phyloP scores from a whole-genome alignment of 2,329 filamentous ascomycete species.

The Verticillium zaregamsianum region DNA sequence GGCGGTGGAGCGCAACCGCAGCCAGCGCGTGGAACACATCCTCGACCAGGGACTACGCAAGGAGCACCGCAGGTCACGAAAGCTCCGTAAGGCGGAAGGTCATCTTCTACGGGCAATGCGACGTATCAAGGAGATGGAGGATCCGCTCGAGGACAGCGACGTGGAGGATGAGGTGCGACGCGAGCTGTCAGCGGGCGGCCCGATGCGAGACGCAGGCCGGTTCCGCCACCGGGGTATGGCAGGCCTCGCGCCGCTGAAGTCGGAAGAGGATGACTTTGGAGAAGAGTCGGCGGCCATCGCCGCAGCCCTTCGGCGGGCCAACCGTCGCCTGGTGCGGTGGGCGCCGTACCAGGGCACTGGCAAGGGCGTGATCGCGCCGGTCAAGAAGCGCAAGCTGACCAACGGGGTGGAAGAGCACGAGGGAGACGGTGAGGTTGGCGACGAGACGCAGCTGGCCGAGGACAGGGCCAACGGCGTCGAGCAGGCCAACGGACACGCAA shows the following conservation, averaged over 20 bases:
- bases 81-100: slow-evolving; percentile 59
- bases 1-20: slow-evolving; percentile 74
- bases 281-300: slow-evolving; percentile 67
- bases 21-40: slow-evolving; percentile 76
- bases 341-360: slow-evolving; percentile 41
- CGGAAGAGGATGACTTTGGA: slow-evolving; percentile 69
- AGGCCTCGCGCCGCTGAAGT: slow-evolving; percentile 58
- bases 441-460: slow-evolving; percentile 13
- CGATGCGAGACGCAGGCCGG: slow-evolving; percentile 20
- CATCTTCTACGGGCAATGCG: slow-evolving; percentile 63
- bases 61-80: slow-evolving; percentile 60
- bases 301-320: slow-evolving; percentile 59
- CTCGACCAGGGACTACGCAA: slow-evolving; percentile 69
- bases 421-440: slow-evolving; percentile 4
- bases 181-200: slow-evolving; percentile 23
- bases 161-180: slow-evolving; percentile 43
- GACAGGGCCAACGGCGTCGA: slow-evolving; percentile 12
- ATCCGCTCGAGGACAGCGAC: slow-evolving; percentile 60
- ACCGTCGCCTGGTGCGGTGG: slow-evolving; percentile 69
- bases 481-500: slow-evolving; percentile 27
- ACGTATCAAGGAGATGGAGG: slow-evolving; percentile 52
- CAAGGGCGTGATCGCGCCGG: slow-evolving; percentile 41
- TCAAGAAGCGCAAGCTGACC: slow-evolving; percentile 33
- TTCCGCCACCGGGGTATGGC: slow-evolving; percentile 57
- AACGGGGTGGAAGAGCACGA: slow-evolving; percentile 13